Percentiles rank a stretch among this genome's conserved stretches.
These are phyloP conservation scores for Punica granatum DNA, from an alignment of 345 rosid species.

Conservation along the genomic window DNA sequence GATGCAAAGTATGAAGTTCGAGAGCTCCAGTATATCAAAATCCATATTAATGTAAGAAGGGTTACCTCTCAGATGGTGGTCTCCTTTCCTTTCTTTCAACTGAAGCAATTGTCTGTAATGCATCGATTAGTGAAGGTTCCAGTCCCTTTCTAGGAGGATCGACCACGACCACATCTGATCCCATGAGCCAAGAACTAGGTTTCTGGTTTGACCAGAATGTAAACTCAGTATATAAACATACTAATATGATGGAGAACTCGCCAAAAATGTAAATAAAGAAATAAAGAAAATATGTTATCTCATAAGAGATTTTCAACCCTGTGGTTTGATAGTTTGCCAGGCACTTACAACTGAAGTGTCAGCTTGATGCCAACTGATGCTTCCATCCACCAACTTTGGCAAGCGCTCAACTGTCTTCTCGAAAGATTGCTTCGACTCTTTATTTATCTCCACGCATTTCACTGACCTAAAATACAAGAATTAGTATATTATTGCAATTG, in stretches of 20 bases:
- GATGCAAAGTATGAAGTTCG: conserved; percentile 2
- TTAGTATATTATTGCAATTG: neutral
- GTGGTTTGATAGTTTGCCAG: neutral
- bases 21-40: neutral
- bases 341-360: conserved; percentile 73
- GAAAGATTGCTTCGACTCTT: conserved; percentile 81
- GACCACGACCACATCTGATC: conserved; percentile 77
- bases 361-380: conserved; percentile 89
- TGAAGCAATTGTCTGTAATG: conserved; percentile 42
- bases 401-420: conserved; percentile 78
- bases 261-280: neutral
- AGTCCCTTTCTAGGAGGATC: conserved; percentile 98
- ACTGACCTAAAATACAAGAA: conserved; percentile 53
- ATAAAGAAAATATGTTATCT: neutral
- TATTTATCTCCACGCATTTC: conserved; percentile 87
- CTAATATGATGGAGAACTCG: neutral
- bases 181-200: conserved; percentile 84
- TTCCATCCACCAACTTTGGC: conserved; percentile 53
- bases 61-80: conserved; percentile 45
- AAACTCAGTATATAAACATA: neutral
- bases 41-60: neutral
- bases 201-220: conserved; percentile 33
- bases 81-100: conserved; percentile 32
- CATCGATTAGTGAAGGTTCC: conserved; percentile 63
- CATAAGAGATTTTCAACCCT: neutral